Conservation (phyloP, 2,329 filamentous ascomycete species). For the Neospermospora avenae region DNA sequence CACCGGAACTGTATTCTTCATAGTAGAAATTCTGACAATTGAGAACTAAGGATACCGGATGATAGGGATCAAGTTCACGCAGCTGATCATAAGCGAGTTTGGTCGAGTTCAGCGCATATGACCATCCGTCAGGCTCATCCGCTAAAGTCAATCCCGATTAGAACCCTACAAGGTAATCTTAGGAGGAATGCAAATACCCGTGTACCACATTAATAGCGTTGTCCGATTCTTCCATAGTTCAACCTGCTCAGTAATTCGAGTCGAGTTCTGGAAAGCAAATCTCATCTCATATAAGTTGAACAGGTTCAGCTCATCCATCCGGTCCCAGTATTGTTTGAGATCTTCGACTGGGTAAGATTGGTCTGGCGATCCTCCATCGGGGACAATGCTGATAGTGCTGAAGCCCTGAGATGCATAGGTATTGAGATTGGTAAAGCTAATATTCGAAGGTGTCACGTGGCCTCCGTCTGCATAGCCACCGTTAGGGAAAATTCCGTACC, state of each 20-base stretch:
- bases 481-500: constrained; percentile 42
- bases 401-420: constrained; percentile 43
- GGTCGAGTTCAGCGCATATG: constrained; percentile 43
- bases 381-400: constrained; percentile 43
- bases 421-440: constrained; percentile 37
- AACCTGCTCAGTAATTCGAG: constrained; percentile 38
- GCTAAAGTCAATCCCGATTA: constrained; percentile 16
- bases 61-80: constrained; percentile 47
- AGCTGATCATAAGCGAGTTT: constrained; percentile 42
- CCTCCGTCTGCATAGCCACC: constrained; percentile 40
- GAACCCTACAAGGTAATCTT: background rate
- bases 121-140: constrained; percentile 46
- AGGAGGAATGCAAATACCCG: constrained; percentile 30
- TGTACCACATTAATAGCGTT: constrained; percentile 50
- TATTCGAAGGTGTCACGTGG: constrained; percentile 26
- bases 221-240: constrained; percentile 30
- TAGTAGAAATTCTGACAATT: constrained; percentile 54
- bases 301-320: constrained; percentile 42
- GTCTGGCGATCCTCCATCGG: constrained; percentile 38
- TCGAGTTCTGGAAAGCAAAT: constrained; percentile 30
- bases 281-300: constrained; percentile 43
- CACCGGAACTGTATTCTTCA: constrained; percentile 45
- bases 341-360: constrained; percentile 38
- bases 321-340: constrained; percentile 41
- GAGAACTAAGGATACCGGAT: constrained; percentile 48